Percentiles rank a stretch among this genome's conserved stretches.
Conservation (phyloP, 257 asterid species). For the Solanum acaule region DNA sequence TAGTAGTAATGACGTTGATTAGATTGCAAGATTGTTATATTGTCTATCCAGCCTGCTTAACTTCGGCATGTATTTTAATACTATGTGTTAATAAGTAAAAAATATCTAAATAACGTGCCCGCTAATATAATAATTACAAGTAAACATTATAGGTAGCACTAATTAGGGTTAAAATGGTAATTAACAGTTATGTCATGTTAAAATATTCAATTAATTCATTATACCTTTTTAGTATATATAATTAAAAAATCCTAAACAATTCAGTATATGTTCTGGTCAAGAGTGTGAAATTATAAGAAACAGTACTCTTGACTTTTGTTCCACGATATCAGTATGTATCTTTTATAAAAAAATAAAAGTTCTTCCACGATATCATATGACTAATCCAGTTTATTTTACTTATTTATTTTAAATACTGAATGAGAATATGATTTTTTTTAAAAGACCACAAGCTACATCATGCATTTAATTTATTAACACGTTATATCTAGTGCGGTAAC, state of each 20-base stretch:
- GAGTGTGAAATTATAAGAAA: neutral
- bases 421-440: neutral
- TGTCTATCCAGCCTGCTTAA: neutral
- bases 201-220: neutral
- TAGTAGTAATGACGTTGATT: neutral
- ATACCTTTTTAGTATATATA: neutral
- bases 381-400: neutral
- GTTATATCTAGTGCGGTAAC: neutral
- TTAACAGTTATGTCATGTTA: neutral
- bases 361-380: neutral
- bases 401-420: neutral
- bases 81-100: too few relatives aligned
- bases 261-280: neutral
- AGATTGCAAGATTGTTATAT: neutral
- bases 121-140: too few relatives aligned
- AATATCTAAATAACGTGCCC: too few relatives aligned
- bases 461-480: neutral
- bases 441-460: neutral
- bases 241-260: neutral
- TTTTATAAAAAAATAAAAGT: neutral
- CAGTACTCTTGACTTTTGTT: neutral
- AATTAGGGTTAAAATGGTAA: neutral
- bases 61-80: too few relatives aligned
- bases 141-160: neutral
- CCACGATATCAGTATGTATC: neutral